These are phyloP conservation scores for Trypethelium eluteriae DNA, from an alignment of 495 filamentous ascomycete genomes.

Conservation along the genomic window DNA sequence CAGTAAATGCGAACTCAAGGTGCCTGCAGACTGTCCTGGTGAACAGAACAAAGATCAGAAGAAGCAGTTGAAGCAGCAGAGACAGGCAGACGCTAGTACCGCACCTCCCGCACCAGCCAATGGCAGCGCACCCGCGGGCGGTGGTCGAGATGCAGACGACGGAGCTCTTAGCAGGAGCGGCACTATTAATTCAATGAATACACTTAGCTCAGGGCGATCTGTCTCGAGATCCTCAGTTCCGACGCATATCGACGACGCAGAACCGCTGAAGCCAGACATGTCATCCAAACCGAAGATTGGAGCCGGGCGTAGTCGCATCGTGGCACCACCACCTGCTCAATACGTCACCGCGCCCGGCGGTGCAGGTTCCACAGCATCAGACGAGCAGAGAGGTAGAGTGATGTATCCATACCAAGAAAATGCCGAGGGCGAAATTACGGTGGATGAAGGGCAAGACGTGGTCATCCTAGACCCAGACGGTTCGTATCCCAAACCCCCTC, in stretches of 20 bases:
- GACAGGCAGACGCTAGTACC: conserved; percentile 69
- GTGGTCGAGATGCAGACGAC: conserved; percentile 29
- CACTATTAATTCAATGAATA: conserved; percentile 68
- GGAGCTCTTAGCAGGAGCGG: conserved; percentile 63
- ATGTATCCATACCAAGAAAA: conserved; percentile 74
- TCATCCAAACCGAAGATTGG: conserved; percentile 4
- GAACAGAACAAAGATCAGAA: conserved; percentile 88
- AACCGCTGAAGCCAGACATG: conserved; percentile 24
- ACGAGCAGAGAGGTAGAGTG: conserved; percentile 74
- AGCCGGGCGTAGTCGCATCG: conserved; percentile 52
- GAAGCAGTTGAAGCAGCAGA: conserved; percentile 79
- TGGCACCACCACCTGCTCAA: conserved; percentile 78
- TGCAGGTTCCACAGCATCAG: conserved; percentile 30
- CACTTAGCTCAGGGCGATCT: conserved; percentile 76
- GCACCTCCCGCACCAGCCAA: conserved; percentile 29
- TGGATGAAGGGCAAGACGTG: conserved; percentile 69
- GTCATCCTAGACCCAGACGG: conserved; percentile 79
- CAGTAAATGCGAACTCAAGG: conserved; percentile 98
- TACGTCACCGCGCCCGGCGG: conserved; percentile 54
- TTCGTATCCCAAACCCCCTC: conserved; percentile 39
- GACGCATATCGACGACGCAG: conserved; percentile 40
- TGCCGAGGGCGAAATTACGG: conserved; percentile 70
- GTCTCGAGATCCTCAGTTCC: conserved; percentile 47
- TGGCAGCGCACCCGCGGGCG: conserved; percentile 33
- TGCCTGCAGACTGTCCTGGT: conserved; percentile 88